Percentiles rank a stretch among this genome's conserved stretches.
phyloP scores from a whole-genome alignment of 2,329 filamentous ascomycete genomes.

The Davidsoniella australis region DNA sequence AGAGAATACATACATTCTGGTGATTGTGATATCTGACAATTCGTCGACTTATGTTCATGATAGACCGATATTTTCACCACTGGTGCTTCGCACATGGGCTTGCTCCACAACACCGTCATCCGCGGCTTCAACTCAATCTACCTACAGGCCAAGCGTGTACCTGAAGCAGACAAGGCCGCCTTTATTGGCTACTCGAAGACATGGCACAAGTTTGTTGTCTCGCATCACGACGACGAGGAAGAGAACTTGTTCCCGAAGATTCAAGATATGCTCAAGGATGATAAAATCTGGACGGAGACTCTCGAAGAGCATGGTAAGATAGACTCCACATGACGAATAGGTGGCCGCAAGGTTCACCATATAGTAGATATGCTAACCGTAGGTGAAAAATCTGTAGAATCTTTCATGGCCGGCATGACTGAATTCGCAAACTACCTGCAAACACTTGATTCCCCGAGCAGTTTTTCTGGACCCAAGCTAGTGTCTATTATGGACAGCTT shows the following conservation, averaged over 20 bases:
- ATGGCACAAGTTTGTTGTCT: slow-evolving; percentile 41
- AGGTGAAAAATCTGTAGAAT: slow-evolving; percentile 16
- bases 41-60: not conserved
- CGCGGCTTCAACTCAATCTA: slow-evolving; percentile 48
- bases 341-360: not conserved
- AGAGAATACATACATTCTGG: not conserved
- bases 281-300: slow-evolving; percentile 32
- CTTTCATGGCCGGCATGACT: slow-evolving; percentile 34
- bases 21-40: not conserved
- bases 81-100: slow-evolving; percentile 42
- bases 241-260: slow-evolving; percentile 37
- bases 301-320: slow-evolving; percentile 36
- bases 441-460: slow-evolving; percentile 22
- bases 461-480: slow-evolving; percentile 29
- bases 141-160: slow-evolving; percentile 36
- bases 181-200: slow-evolving; percentile 41
- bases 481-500: slow-evolving; percentile 33
- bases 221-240: slow-evolving; percentile 46
- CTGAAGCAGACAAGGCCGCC: slow-evolving; percentile 32
- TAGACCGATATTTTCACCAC: slow-evolving; percentile 41
- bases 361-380: not conserved
- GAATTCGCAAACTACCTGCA: slow-evolving; percentile 36
- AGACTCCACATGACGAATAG: too few relatives aligned
- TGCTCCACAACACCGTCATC: slow-evolving; percentile 45
- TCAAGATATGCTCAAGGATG: slow-evolving; percentile 32